phyloP scores from a whole-genome alignment of 1,284 basidiomycete genomes.

The Omphalotus olearius region DNA sequence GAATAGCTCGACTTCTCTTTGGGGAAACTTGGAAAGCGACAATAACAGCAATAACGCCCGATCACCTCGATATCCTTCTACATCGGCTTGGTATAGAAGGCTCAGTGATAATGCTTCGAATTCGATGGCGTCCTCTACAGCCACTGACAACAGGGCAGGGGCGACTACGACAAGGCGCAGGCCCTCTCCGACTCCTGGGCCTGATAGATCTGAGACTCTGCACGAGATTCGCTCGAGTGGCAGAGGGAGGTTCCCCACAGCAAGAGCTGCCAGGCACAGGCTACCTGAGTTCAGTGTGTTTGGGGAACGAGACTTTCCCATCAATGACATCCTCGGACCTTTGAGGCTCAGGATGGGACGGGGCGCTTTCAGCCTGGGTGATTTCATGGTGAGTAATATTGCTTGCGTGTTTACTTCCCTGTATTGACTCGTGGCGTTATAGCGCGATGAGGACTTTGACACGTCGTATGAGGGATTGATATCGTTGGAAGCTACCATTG shows the following conservation, averaged over 20 bases:
- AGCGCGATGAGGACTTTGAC: constrained; percentile 73
- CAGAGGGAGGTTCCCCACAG: background rate
- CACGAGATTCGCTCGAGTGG: constrained; percentile 2
- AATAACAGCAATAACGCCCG: background rate
- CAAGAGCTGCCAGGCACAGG: constrained; percentile 10
- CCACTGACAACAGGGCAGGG: background rate
- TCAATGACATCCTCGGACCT: constrained; percentile 5
- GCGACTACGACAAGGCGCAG: constrained; percentile 3
- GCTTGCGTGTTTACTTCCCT: background rate
- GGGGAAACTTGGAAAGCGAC: constrained; percentile 9
- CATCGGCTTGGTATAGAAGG: constrained; percentile 3
- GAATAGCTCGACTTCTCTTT: background rate
- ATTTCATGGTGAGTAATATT: constrained; percentile 50
- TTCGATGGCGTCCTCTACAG: background rate
- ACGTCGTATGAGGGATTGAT: constrained; percentile 65
- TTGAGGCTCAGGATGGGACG: constrained; percentile 18
- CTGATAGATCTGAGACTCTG: constrained; percentile 1
- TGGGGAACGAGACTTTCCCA: constrained; percentile 3
- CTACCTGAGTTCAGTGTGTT: background rate
- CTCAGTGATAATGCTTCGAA: background rate
- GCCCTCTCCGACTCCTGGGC: constrained; percentile 1
- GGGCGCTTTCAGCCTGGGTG: constrained; percentile 37
- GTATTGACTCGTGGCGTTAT: constrained; percentile 8
- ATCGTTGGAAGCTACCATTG: constrained; percentile 51
- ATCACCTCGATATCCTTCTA: background rate